Base-by-base conservation (phyloP, 1,284 basidiomycete genomes). In the Kwoniella shivajii region DNA sequence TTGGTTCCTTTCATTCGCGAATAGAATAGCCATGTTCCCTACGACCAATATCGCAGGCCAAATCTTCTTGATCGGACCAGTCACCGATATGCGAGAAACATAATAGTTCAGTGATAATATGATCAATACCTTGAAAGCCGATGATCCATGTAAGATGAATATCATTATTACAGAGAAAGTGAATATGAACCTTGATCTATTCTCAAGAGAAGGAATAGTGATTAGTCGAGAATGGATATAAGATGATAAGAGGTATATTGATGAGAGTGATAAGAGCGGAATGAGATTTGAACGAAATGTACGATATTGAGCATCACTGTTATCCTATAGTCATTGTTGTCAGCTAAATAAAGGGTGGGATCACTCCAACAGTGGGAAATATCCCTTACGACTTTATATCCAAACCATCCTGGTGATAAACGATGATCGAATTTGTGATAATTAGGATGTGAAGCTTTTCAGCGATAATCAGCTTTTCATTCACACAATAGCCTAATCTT, bases 291-390 rank as follows among this genome's bases (percentile, higher is more conserved):
- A 81, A 47, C 92, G 84, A 76, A 95, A 92, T 1, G 85, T 83
- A 22, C 88, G 87, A 71, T 92, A 93, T 79, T 94, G 92, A 0
- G 81, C 78, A 68, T 94, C 91, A 61, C 88, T 91, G 71, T 88
- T 89, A 72, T 95, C 92, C 89, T 92, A 38, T 26, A 24, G 80
- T 69, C 31, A 78, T 61, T 16, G 7, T 26, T 18, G 31, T 27
- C 18, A 5, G 13, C 26, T 30, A 33, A 30, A 31, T 22, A 26
- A 43, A 38, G 48, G 26, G 3, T 30, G 34, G 13, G n/a, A 14
- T 46, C 45, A 27, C 11, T 18, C 18, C 6, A 11, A 43, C 24
- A 26, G 26, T n/a, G n/a, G n/a, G n/a, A 16, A n/a, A 27, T 22
- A 33, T 27, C 6, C 66, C 80, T 61, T 47, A 80, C 80, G 3